These are phyloP conservation scores for Leptographium procerum DNA, from an alignment of 2,329 filamentous ascomycete species.

Conservation along the genomic window DNA sequence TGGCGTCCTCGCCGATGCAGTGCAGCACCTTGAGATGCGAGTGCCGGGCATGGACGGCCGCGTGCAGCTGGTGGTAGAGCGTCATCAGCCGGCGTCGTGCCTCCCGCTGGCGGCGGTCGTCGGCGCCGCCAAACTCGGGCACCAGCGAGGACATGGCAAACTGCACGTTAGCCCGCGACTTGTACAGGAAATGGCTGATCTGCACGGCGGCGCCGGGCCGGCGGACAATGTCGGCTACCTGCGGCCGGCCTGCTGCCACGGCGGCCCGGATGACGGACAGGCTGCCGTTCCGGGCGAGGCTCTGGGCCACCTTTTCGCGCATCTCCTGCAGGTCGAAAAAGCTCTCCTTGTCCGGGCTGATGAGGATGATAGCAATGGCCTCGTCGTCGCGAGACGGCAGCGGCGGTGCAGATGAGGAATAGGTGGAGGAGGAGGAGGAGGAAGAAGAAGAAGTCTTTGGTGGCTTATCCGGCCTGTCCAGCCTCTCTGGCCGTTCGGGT, in stretches of 20 bases:
- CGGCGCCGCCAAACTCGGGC: constrained; percentile 31
- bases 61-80: constrained; percentile 75
- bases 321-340: constrained; percentile 81
- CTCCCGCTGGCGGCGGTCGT: constrained; percentile 29
- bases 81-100: constrained; percentile 64
- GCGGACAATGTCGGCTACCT: constrained; percentile 57
- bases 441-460: too few species aligned
- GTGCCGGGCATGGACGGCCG: constrained; percentile 72
- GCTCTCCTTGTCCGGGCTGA: constrained; percentile 84
- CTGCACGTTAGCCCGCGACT: constrained; percentile 87
- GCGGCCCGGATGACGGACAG: constrained; percentile 65
- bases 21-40: constrained; percentile 81
- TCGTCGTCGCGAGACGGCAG: constrained; percentile 21
- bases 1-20: constrained; percentile 60
- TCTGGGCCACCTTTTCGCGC: constrained; percentile 50
- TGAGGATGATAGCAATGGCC: constrained; percentile 82
- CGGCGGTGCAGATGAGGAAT: neutral
- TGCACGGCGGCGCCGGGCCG: constrained; percentile 51
- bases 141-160: constrained; percentile 81
- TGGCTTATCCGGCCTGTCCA: too few species aligned
- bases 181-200: constrained; percentile 89
- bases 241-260: constrained; percentile 58
- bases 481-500: neutral
- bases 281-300: constrained; percentile 65
- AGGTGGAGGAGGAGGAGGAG: neutral